Conservation (phyloP, 2,329 filamentous ascomycete species). For the Trichoderma sp. region DNA sequence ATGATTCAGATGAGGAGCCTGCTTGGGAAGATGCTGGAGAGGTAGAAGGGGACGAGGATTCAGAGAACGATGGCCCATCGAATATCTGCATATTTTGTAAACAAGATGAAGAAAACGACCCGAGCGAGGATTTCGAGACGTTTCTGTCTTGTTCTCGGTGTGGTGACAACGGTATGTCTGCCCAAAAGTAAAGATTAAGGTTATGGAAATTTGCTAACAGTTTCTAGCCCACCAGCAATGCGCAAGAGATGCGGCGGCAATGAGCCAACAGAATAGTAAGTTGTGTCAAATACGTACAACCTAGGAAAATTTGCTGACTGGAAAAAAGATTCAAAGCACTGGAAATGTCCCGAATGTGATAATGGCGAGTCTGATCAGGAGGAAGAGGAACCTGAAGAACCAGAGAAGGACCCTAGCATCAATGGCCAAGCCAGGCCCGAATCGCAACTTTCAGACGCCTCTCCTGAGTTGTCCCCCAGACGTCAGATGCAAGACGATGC, state of each 20-base stretch:
- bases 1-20: conserved; percentile 54
- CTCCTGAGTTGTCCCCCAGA: conserved; percentile 68
- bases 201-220: conserved; percentile 43
- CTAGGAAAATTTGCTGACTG: conserved; percentile 33
- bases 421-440: conserved; percentile 33
- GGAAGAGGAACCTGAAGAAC: conserved; percentile 37
- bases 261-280: conserved; percentile 43
- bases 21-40: conserved; percentile 61
- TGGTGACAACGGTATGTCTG: conserved; percentile 74
- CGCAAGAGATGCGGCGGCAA: conserved; percentile 66
- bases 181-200: not conserved
- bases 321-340: conserved; percentile 47
- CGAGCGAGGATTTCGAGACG: conserved; percentile 77
- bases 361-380: conserved; percentile 40
- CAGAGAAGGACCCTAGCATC: conserved; percentile 31
- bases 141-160: conserved; percentile 78
- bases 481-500: conserved; percentile 52
- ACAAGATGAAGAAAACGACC: conserved; percentile 80
- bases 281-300: not conserved
- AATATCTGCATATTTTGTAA: conserved; percentile 72
- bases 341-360: conserved; percentile 58
- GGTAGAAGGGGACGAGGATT: conserved; percentile 61
- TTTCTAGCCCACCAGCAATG: conserved; percentile 85
- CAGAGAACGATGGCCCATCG: conserved; percentile 55
- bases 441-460: conserved; percentile 38